phyloP scores from a whole-genome alignment of 1,139 yeast species.

The Protomyces inundatus region DNA sequence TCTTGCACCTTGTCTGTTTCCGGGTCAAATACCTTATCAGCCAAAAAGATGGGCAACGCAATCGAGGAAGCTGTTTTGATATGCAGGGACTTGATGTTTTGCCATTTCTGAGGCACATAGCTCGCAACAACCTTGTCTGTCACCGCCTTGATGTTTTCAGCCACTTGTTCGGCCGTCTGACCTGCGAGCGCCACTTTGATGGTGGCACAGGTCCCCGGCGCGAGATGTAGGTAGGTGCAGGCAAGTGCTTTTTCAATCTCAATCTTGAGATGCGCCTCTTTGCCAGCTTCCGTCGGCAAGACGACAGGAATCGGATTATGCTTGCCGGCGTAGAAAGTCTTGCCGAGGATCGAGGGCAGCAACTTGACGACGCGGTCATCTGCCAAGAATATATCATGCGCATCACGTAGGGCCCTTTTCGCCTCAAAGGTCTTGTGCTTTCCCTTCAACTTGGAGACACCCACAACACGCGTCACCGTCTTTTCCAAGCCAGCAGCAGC shows the following conservation, averaged over 20 bases:
- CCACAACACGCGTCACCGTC: slow-evolving; percentile 41
- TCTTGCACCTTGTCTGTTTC: slow-evolving; percentile 36
- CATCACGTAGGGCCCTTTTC: slow-evolving; percentile 40
- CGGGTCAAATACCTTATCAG: slow-evolving; percentile 55
- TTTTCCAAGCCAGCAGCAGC: slow-evolving; percentile 43
- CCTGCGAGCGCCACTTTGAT: slow-evolving; percentile 62
- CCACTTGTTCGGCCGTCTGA: slow-evolving; percentile 42
- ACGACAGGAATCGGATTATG: slow-evolving; percentile 72
- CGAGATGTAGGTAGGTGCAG: slow-evolving; percentile 61
- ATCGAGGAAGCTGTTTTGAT: slow-evolving; percentile 72
- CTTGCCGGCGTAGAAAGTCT: slow-evolving; percentile 58
- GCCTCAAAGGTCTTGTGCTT: slow-evolving; percentile 46
- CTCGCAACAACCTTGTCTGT: slow-evolving; percentile 47
- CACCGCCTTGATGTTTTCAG: slow-evolving; percentile 56
- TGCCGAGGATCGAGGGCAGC: slow-evolving; percentile 78
- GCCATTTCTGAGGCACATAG: slow-evolving; percentile 40
- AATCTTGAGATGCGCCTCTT: slow-evolving; percentile 30
- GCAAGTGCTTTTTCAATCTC: slow-evolving; percentile 56
- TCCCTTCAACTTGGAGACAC: slow-evolving; percentile 44
- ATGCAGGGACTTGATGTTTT: slow-evolving; percentile 55
- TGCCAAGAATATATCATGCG: slow-evolving; percentile 63
- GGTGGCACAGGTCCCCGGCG: slow-evolving; percentile 66
- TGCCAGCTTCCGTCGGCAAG: slow-evolving; percentile 39
- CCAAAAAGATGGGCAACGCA: slow-evolving; percentile 71
- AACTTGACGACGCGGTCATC: slow-evolving; percentile 77